Evolutionary conservation across 257 asterid genomes (phyloP).

Genomic region (Datura wrightii): DNA sequence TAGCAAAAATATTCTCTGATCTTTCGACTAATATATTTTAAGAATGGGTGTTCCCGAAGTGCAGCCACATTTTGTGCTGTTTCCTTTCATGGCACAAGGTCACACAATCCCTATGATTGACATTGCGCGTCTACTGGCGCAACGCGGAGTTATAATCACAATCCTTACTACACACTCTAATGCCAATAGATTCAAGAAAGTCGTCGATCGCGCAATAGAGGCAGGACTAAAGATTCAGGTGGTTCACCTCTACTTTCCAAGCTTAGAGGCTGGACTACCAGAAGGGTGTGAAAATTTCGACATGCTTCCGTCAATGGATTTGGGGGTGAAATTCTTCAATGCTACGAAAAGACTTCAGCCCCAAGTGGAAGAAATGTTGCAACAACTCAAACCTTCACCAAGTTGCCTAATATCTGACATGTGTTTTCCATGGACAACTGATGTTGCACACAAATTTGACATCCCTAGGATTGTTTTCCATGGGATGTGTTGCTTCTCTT

Average conservation of each 20-base stretch:
- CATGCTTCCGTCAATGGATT: constrained; percentile 37
- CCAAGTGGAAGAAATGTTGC: constrained; percentile 32
- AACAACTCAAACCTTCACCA: constrained; percentile 36
- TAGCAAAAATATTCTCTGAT: neutral
- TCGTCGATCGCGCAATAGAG: constrained; percentile 11
- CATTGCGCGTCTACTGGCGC: constrained; percentile 33
- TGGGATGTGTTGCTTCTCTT: constrained; percentile 39
- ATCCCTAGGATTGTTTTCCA: constrained; percentile 41
- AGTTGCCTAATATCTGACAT: constrained; percentile 40
- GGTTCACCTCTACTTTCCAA: constrained; percentile 36
- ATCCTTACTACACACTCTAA: constrained; percentile 36
- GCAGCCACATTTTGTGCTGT: constrained; percentile 37
- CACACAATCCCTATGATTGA: constrained; percentile 43
- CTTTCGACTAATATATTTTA: neutral
- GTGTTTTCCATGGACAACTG: constrained; percentile 40
- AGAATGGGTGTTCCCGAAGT: neutral
- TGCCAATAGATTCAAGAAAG: constrained; percentile 30
- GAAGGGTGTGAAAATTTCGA: constrained; percentile 42
- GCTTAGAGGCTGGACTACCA: constrained; percentile 36
- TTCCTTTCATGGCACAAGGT: constrained; percentile 46
- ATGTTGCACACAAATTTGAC: constrained; percentile 30
- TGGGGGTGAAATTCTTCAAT: constrained; percentile 30
- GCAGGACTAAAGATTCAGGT: constrained; percentile 35
- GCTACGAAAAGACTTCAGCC: constrained; percentile 30
- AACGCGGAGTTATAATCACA: constrained; percentile 21